Evolutionary conservation across 2,329 filamentous ascomycete genomes (phyloP).

Genomic region (Stachybotrys elegans): DNA sequence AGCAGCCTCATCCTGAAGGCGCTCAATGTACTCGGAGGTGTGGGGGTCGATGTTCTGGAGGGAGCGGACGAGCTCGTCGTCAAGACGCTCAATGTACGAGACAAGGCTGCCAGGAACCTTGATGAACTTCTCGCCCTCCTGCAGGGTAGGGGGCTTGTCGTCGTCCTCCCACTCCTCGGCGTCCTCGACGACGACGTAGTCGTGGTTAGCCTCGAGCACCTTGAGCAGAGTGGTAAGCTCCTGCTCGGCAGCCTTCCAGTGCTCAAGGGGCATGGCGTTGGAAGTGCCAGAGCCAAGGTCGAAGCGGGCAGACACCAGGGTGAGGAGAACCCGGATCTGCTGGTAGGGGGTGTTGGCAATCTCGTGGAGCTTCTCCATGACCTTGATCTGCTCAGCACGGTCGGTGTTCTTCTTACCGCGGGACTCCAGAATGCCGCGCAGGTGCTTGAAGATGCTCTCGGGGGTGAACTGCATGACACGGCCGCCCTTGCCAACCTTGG

Average conservation of each 20-base stretch:
- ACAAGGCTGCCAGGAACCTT: slow-evolving; percentile 91
- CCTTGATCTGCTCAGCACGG: slow-evolving; percentile 86
- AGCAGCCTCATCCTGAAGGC: slow-evolving; percentile 81
- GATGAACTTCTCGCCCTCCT: slow-evolving; percentile 72
- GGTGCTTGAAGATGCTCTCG: slow-evolving; percentile 96
- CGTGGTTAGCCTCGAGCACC: slow-evolving; percentile 71
- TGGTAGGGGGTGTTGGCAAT: slow-evolving; percentile 91
- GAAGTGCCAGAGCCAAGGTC: slow-evolving; percentile 76
- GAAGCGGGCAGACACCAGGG: slow-evolving; percentile 88
- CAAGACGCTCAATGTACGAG: slow-evolving; percentile 89
- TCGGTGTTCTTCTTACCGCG: slow-evolving; percentile 99
- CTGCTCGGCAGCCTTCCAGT: slow-evolving; percentile 92
- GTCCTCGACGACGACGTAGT: slow-evolving; percentile 82
- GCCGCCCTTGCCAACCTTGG: slow-evolving; percentile 82
- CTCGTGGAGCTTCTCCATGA: slow-evolving; percentile 93
- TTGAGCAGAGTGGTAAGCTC: slow-evolving; percentile 75
- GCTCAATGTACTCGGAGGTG: slow-evolving; percentile 97
- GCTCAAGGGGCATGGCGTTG: slow-evolving; percentile 85
- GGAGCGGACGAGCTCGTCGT: slow-evolving; percentile 96
- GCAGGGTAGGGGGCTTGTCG: slow-evolving; percentile 78
- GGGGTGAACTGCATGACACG: slow-evolving; percentile 88
- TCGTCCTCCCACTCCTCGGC: slow-evolving; percentile 99
- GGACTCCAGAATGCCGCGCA: slow-evolving; percentile 88
- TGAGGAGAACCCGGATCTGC: slow-evolving; percentile 84
- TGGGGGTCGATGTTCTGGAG: slow-evolving; percentile 96